Percentiles rank a stretch among this genome's conserved stretches.
These are phyloP conservation scores for Ogataea zsoltii DNA, from an alignment of 805 yeast species.

Conservation along the genomic window DNA sequence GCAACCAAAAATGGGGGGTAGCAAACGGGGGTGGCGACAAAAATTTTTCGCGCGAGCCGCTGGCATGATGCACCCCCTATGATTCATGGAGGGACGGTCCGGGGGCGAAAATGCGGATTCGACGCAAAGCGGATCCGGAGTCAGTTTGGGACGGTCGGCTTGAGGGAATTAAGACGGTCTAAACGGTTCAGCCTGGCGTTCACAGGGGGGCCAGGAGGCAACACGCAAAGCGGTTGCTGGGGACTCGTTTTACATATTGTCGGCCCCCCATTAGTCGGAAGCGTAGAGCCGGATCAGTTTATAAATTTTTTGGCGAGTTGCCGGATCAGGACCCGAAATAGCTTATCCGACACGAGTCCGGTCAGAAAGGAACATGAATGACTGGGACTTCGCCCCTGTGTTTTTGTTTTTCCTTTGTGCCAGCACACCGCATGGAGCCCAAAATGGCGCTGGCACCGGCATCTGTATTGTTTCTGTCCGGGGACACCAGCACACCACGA, in stretches of 20 bases:
- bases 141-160: neutral
- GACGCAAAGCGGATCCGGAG: too few relatives aligned
- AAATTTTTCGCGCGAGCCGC: neutral
- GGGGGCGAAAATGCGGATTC: neutral
- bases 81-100: conserved; percentile 6
- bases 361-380: too few relatives aligned
- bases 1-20: conserved; percentile 2
- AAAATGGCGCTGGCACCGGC: too few relatives aligned
- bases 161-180: neutral
- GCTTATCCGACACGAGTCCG: too few relatives aligned
- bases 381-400: too few relatives aligned
- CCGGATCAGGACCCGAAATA: too few relatives aligned
- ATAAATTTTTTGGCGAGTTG: too few relatives aligned
- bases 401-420: too few relatives aligned
- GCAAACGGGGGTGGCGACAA: neutral
- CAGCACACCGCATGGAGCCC: too few relatives aligned
- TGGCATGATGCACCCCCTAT: conserved; percentile 1
- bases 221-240: neutral
- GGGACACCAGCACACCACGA: neutral
- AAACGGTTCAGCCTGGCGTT: neutral
- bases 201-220: neutral
- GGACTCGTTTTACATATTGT: neutral
- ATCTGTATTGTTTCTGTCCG: too few relatives aligned
- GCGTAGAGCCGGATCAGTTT: too few relatives aligned
- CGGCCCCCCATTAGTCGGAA: conserved; percentile 3